Base-by-base conservation (phyloP, 495 filamentous ascomycete species). In the Letharia columbiana region DNA sequence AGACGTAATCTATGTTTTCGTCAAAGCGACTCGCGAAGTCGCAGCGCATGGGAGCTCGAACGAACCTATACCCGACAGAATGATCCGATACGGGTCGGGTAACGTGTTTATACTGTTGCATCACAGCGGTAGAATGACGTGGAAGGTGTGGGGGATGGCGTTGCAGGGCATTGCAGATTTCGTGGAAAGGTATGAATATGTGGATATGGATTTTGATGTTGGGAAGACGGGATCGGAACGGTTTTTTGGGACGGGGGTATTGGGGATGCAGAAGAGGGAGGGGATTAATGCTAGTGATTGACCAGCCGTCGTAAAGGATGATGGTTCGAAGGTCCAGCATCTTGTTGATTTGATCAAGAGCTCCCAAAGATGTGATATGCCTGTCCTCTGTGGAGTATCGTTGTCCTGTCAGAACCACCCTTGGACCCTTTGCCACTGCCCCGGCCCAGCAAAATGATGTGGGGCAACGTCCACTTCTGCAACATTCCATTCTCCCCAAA, bases 191-290 rank as follows among this genome's bases (percentile, higher is more conserved):
- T 65, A 65, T 37, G 63, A 59, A 54, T 65, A 17, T 40, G 54
- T 65, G 28, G 54, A 65, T 59, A 45, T 65, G n/a, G 63, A 65
- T 31, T 65, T 65, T 12, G 63, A 65, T 59, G 31, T 65, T 33
- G 54, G 63, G 10, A 4, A n/a, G n/a, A 8, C 8, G 0, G 52
- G 39, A 28, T 2, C 1, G 12, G 33, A 44, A 28, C 31, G 15
- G 0, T 3, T 33, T 59, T 39, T 42, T 35, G 63, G 40, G 17
- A 60, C 41, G 52, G 63, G 63, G 11, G 63, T 35, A 18, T 37
- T 65, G 31, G 23, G n/a, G 23, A 41, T 8, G 33, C 20, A 20
- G 6, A 50, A 33, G 17, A 6, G 23, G 11, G 9, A 52, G 49
- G 18, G 4, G 23, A 31, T 2, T 52, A 4, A 31, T 56, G 13